phyloP scores from a whole-genome alignment of 305 asterid genomes.

The Rubia peregrina region DNA sequence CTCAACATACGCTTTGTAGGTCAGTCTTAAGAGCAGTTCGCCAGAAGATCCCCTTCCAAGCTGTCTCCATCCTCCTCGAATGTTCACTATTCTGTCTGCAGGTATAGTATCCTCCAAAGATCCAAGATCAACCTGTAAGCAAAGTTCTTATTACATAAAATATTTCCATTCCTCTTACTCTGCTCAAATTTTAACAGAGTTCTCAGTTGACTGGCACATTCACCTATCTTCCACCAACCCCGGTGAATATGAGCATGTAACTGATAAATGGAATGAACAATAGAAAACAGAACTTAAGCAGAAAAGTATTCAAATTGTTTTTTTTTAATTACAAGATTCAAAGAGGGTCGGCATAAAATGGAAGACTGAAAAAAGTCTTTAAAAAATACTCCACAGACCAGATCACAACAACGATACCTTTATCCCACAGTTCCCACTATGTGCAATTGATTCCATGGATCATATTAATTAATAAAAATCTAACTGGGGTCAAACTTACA shows the following conservation, averaged over 20 bases:
- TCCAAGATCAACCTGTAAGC: slow-evolving; percentile 76
- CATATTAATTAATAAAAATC: background rate
- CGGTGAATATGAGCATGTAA: background rate
- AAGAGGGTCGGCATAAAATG: background rate
- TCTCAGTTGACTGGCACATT: background rate
- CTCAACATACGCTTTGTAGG: slow-evolving; percentile 95
- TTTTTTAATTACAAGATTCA: background rate
- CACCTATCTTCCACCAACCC: background rate
- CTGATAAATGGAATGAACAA: background rate
- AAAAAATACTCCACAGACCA: background rate
- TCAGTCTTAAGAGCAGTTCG: slow-evolving; percentile 74
- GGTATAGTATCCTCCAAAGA: slow-evolving; percentile 94
- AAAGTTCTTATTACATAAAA: background rate
- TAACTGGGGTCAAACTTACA: background rate
- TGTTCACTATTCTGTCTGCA: slow-evolving; percentile 65
- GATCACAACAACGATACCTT: background rate
- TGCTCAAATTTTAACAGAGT: background rate
- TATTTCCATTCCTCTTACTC: background rate
- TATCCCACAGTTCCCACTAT: no score
- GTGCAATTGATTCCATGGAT: background rate
- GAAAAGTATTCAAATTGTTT: background rate
- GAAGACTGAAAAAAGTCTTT: background rate
- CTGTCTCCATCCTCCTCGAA: slow-evolving; percentile 69
- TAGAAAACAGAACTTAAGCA: background rate
- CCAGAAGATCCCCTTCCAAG: slow-evolving; percentile 77